Evolutionary conservation across 305 asterid species (phyloP).

Genomic region (Caryopteris hybrid): DNA sequence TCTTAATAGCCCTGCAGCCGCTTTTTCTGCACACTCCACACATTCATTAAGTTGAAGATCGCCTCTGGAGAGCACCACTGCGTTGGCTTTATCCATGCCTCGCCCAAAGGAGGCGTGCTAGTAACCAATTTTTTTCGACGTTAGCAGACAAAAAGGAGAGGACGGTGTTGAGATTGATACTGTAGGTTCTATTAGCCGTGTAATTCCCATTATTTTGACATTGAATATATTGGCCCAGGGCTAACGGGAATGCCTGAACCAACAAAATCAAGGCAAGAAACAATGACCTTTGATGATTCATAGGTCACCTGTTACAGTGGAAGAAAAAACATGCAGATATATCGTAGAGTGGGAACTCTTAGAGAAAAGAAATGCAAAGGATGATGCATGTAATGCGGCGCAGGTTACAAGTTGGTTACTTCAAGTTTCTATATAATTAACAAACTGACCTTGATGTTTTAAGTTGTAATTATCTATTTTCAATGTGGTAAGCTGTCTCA

Average conservation of each 20-base stretch:
- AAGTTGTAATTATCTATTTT: too few species aligned
- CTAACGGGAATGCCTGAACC: not conserved
- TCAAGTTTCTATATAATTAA: too few species aligned
- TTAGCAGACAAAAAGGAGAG: not conserved
- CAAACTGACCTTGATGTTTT: too few species aligned
- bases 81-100: conserved; percentile 10
- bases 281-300: not conserved
- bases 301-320: too few species aligned
- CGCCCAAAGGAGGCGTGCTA: conserved; percentile 20
- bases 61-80: conserved; percentile 17
- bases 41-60: conserved; percentile 14
- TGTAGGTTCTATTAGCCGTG: conserved; percentile 20
- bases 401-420: too few species aligned
- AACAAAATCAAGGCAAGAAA: not conserved
- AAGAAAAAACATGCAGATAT: too few species aligned
- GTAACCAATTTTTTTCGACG: conserved; percentile 16
- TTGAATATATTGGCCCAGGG: not conserved
- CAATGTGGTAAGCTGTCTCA: too few species aligned
- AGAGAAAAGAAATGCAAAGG: too few species aligned
- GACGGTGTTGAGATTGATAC: conserved; percentile 14
- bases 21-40: not conserved
- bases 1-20: not conserved
- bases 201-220: conserved; percentile 23
- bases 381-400: too few species aligned
- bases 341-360: too few species aligned